Percentiles rank a stretch among this genome's conserved stretches.
Evolutionary conservation across 768 basidiomycete genomes (phyloP).

Genomic region (Xanthoconium purpureum): DNA sequence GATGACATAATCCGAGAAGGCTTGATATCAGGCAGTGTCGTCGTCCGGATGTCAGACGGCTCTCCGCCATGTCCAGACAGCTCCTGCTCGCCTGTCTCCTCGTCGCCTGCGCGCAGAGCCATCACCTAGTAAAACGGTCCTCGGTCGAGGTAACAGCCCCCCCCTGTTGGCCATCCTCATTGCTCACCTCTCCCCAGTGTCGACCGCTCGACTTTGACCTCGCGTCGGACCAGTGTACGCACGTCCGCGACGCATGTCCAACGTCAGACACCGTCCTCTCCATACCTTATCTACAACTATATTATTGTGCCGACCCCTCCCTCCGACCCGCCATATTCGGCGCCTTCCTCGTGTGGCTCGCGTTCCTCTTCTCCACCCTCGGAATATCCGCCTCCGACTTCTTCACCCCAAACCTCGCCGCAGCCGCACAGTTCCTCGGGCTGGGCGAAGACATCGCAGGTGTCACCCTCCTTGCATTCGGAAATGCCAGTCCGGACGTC

Average conservation of each 20-base stretch:
- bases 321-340: constrained; percentile 60
- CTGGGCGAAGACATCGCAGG: constrained; percentile 93
- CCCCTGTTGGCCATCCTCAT: background rate
- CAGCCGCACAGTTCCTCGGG: constrained; percentile 80
- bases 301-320: constrained; percentile 62
- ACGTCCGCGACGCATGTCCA: constrained; percentile 59
- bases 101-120: constrained; percentile 45
- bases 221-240: constrained; percentile 54
- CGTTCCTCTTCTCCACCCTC: constrained; percentile 93
- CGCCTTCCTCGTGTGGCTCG: constrained; percentile 71
- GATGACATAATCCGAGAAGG: constrained; percentile 15
- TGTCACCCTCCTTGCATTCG: constrained; percentile 95
- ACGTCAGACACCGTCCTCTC: constrained; percentile 61
- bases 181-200: constrained; percentile 46
- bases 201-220: constrained; percentile 54
- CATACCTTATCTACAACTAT: constrained; percentile 63
- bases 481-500: constrained; percentile 95
- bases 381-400: constrained; percentile 96
- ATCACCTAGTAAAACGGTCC: too few relatives aligned
- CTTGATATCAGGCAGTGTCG: background rate
- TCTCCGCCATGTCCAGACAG: constrained; percentile 47
- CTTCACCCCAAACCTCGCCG: constrained; percentile 94
- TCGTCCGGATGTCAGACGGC: background rate
- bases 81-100: constrained; percentile 52
- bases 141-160: constrained; percentile 33